Percentiles rank a stretch among this genome's conserved stretches.
Conservation (phyloP, 164 flowering plant species). For the Warburgia ugandensis region DNA sequence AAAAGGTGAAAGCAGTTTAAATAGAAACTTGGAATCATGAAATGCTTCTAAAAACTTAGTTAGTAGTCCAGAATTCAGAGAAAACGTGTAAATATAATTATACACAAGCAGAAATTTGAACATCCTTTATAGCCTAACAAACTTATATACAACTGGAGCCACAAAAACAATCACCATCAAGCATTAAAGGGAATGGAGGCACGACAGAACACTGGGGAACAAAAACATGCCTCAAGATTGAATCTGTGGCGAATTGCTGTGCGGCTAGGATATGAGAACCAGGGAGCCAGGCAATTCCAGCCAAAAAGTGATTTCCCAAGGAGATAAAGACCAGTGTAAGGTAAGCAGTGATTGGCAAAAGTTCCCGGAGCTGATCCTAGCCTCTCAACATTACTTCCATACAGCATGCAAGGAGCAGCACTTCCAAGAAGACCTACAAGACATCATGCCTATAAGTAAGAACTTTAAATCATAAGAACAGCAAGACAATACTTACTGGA, state of each 20-base stretch:
- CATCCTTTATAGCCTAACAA: background rate
- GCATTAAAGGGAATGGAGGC: background rate
- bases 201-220: background rate
- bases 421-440: conserved; percentile 92
- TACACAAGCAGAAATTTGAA: background rate
- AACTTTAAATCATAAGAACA: too few relatives aligned
- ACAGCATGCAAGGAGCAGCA: conserved; percentile 77
- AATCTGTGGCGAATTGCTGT: conserved; percentile 70
- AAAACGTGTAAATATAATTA: background rate
- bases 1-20: too few relatives aligned
- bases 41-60: background rate
- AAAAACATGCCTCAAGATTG: conserved; percentile 65
- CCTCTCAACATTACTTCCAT: conserved; percentile 88
- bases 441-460: too few relatives aligned
- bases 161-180: background rate
- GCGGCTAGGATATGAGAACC: conserved; percentile 69
- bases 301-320: conserved; percentile 76
- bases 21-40: too few relatives aligned
- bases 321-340: conserved; percentile 68
- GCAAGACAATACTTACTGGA: too few relatives aligned
- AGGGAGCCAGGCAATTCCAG: conserved; percentile 71
- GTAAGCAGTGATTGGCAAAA: conserved; percentile 70
- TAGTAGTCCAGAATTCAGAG: background rate
- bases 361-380: conserved; percentile 61
- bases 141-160: background rate